phyloP scores from a whole-genome alignment of 306 rosid species.

The Adenanthera pavonina region DNA sequence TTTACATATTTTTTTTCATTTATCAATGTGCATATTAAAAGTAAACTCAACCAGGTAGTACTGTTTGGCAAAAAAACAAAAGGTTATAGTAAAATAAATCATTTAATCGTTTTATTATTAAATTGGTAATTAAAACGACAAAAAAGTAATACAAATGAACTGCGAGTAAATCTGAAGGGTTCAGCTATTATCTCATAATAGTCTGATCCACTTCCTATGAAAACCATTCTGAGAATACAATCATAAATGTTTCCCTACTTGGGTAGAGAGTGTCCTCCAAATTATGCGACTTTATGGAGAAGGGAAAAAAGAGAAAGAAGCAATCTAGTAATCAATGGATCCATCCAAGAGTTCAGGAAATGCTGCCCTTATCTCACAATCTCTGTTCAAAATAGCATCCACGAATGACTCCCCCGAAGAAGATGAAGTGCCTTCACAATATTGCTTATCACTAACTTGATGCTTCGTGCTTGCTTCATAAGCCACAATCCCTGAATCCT shows the following conservation, averaged over 20 bases:
- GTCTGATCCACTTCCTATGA: not conserved
- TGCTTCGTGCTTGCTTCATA: conserved; percentile 45
- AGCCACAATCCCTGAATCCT: conserved; percentile 3
- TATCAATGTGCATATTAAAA: not conserved
- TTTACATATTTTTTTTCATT: not conserved
- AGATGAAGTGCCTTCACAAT: conserved; percentile 46
- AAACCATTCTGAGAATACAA: not conserved
- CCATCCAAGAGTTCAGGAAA: conserved; percentile 79
- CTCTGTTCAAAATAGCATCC: conserved; percentile 76
- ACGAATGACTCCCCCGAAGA: conserved; percentile 58
- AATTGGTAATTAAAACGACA: not conserved
- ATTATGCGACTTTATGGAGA: not conserved
- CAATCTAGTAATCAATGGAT: conserved; percentile 58
- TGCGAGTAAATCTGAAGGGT: not conserved
- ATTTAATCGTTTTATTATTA: not conserved
- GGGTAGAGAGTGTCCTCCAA: not conserved
- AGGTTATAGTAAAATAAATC: not conserved
- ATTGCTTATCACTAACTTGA: conserved; percentile 33
- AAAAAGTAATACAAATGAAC: not conserved
- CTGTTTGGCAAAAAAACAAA: too few relatives aligned
- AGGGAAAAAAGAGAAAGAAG: too few relatives aligned
- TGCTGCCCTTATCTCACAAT: conserved; percentile 68
- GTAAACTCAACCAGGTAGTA: not conserved
- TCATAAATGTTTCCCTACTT: not conserved
- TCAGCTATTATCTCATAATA: not conserved